phyloP scores from a whole-genome alignment of 805 yeast species.

The Zygosaccharomyces pseudorouxii region DNA sequence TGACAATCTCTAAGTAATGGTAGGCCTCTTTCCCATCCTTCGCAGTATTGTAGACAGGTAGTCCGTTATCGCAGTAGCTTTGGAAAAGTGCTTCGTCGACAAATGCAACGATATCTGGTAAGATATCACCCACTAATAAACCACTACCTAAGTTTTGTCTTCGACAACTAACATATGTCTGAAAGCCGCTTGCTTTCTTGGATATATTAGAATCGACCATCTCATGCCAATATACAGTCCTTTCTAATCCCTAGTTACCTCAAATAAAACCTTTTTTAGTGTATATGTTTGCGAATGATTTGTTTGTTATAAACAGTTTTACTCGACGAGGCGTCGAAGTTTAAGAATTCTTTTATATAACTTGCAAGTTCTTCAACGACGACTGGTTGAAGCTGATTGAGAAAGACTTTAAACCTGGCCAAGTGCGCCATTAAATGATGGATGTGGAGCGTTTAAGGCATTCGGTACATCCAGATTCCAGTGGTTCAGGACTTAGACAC shows the following conservation, averaged over 20 bases:
- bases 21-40: conserved; percentile 32
- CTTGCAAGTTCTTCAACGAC: background rate
- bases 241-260: background rate
- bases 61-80: conserved; percentile 34
- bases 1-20: conserved; percentile 39
- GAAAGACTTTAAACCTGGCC: background rate
- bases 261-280: background rate
- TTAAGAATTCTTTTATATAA: background rate
- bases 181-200: background rate
- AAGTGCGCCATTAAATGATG: conserved; percentile 1
- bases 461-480: conserved; percentile 9
- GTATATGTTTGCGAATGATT: background rate
- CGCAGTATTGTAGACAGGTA: conserved; percentile 37
- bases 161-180: conserved; percentile 33
- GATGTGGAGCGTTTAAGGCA: conserved; percentile 12
- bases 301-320: background rate
- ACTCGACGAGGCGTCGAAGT: background rate
- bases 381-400: background rate
- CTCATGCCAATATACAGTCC: background rate
- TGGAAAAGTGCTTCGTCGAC: conserved; percentile 24
- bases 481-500: conserved; percentile 1
- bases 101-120: conserved; percentile 13
- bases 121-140: conserved; percentile 23
- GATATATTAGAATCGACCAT: background rate
- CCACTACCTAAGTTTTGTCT: conserved; percentile 34